These are phyloP conservation scores for Crucibulum laeve DNA, from an alignment of 768 basidiomycete genomes.

Conservation along the genomic window DNA sequence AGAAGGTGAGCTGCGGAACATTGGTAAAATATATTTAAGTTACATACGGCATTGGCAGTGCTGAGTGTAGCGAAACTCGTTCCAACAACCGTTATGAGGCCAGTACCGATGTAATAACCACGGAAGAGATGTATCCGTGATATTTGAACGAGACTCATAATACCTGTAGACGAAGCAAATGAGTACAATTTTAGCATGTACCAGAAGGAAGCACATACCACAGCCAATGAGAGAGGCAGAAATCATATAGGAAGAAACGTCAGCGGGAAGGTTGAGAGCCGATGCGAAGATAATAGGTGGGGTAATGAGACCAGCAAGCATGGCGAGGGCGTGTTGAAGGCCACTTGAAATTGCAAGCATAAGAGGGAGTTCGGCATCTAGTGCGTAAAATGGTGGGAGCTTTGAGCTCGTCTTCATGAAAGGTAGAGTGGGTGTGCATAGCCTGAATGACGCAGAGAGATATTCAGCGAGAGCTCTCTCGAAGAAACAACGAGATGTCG, in stretches of 20 bases:
- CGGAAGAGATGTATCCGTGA: slow-evolving; percentile 57
- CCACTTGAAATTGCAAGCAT: slow-evolving; percentile 71
- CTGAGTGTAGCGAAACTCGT: slow-evolving; percentile 78
- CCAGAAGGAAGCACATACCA: slow-evolving; percentile 34
- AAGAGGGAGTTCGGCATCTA: slow-evolving; percentile 70
- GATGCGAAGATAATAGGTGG: slow-evolving; percentile 80
- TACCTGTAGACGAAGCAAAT: slow-evolving; percentile 37
- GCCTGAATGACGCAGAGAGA: slow-evolving; percentile 22
- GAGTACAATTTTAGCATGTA: not conserved
- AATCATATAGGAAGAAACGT: slow-evolving; percentile 71
- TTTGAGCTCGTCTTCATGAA: slow-evolving; percentile 34
- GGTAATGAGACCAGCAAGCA: slow-evolving; percentile 80
- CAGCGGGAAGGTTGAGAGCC: slow-evolving; percentile 51
- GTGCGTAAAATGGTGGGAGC: slow-evolving; percentile 70
- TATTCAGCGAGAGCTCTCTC: not conserved
- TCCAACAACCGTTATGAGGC: slow-evolving; percentile 76
- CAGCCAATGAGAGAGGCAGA: slow-evolving; percentile 79
- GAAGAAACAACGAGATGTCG: slow-evolving; percentile 2
- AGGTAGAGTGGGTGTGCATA: slow-evolving; percentile 68
- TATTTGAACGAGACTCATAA: slow-evolving; percentile 77
- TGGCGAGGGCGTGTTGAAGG: slow-evolving; percentile 72
- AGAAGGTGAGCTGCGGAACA: not conserved
- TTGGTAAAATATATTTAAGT: not conserved
- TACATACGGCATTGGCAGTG: slow-evolving; percentile 60
- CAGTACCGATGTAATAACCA: slow-evolving; percentile 74